Base-by-base conservation (phyloP, 2,329 filamentous ascomycete genomes). In the Metarhizium rileyi region DNA sequence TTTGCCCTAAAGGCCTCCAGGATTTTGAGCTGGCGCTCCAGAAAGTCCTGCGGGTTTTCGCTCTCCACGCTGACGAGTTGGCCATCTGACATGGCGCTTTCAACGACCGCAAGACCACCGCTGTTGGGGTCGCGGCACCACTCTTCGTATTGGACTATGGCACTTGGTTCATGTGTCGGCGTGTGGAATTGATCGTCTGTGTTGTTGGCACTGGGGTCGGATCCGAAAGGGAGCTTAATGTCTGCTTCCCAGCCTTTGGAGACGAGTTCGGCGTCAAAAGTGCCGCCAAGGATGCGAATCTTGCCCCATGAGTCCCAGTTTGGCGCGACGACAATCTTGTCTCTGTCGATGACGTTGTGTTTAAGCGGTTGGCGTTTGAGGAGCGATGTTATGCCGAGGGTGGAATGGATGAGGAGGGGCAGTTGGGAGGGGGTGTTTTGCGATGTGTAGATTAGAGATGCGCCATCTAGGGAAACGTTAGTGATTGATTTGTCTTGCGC, bases 301-400 rank as follows among this genome's bases (percentile, higher is more conserved):
- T 97, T 98, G 52, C 90, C 90, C 87, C 90, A 96, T 0, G 90
- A 96, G 67, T 98, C 93, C 93, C 93, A 98, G 65, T 96, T 96
- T 16, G 90, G 86, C 2, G 91, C 91, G 1, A 98, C 87, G 5
- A 96, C 76, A 49, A 98, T 90, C 74, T 94, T 94, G 66, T 95
- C 90, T 52, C 91, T 80, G 69, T 93, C 93, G 56, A 94, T 93
- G 53, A 94, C 87, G 59, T 95, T 95, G 64, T 90, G 86, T 68
- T 89, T 93, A 23, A 94, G 75, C 23, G 85, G 81, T 61, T 88
- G 80, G 54, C 83, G 80, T 66, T 88, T 88, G 18, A 94, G 72
- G 20, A 93, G 76, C 22, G 87, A 94, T 53, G 87, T 88, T 64
- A 95, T 90, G 48, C 87, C 87, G 18, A 96, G 75, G 47, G 86